Conservation (phyloP, 2,329 filamentous ascomycete species). For the Lecanicillium sp. region DNA sequence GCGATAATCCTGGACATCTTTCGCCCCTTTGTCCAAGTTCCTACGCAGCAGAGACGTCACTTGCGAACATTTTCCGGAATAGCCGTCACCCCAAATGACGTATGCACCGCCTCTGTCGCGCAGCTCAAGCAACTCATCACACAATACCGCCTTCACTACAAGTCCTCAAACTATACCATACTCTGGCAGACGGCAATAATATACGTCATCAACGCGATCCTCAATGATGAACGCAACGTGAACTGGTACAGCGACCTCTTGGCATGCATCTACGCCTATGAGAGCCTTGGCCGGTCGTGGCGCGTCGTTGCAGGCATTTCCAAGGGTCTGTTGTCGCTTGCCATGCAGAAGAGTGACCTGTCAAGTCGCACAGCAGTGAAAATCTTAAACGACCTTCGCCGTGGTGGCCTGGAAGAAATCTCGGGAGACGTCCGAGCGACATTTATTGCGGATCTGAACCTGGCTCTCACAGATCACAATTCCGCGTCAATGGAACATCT, state of each 20-base stretch:
- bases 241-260: slow-evolving; percentile 27
- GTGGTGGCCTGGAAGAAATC: slow-evolving; percentile 12
- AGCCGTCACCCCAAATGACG: slow-evolving; percentile 19
- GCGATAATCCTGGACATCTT: slow-evolving; percentile 28
- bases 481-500: slow-evolving; percentile 24
- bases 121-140: slow-evolving; percentile 30
- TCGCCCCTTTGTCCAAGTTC: slow-evolving; percentile 13
- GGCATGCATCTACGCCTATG: slow-evolving; percentile 30
- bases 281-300: slow-evolving; percentile 24
- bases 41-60: slow-evolving; percentile 3
- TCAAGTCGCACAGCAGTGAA: slow-evolving; percentile 18
- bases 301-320: slow-evolving; percentile 26
- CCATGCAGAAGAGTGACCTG: slow-evolving; percentile 23
- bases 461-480: slow-evolving; percentile 25
- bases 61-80: slow-evolving; percentile 22
- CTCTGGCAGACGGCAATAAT: slow-evolving; percentile 32
- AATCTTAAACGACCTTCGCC: slow-evolving; percentile 21
- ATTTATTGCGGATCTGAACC: slow-evolving; percentile 27
- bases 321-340: slow-evolving; percentile 26
- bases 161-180: slow-evolving; percentile 25
- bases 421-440: slow-evolving; percentile 21
- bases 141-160: slow-evolving; percentile 23
- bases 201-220: slow-evolving; percentile 29
- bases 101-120: slow-evolving; percentile 24
- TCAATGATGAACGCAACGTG: slow-evolving; percentile 18